Evolutionary conservation across 163 green algal genomes (phyloP), one percentile per base, ranked within the genome.

Genomic region (Smithsoniella earleae): DNA sequence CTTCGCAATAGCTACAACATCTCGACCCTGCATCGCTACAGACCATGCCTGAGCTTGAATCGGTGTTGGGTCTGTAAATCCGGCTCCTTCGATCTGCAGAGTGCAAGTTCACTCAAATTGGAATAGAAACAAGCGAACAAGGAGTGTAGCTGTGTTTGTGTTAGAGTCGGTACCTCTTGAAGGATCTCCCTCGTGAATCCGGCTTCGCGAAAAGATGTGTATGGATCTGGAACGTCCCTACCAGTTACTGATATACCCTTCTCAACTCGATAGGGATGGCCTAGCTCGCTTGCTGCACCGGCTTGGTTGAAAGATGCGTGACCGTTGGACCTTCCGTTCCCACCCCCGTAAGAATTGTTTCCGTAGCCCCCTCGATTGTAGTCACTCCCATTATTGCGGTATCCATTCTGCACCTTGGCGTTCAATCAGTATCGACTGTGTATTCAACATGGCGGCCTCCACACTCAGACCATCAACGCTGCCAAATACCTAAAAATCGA

Each of bases 31-130:
- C 45, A 97, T 75, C 0, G 88, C 90, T 13, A 93, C 84, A 2
- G 92, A 90, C 85, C 94, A 95, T 2, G 84, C 84, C 82, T 96
- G 90, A 4, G 89, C 86, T 81, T 98, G 92, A 73, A 98, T 96
- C 6, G 93, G 79, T 13, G 91, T 97, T 2, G 89, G 84, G 30
- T 76, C 77, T 40, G 78, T 83, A 81, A 95, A 97, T 1, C 89
- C 89, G 13, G 90, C 89, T 22, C 80, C 81, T 27, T 79, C 79
- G 27, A 96, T 85, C 65, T 78, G 46, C 76, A 52, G 33, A n/a
- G 8, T 33, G 6, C 2, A 43, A 31, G 31, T 52, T 37, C 13
- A 46, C 62, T 13, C 34, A 64, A 34, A 69, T 27, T 8, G 18
- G 28, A 28, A 22, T 34, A n/a, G 4, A 52, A 8, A 22, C 25